phyloP scores from a whole-genome alignment of 2,329 filamentous ascomycete genomes.

The Eutypa lata region DNA sequence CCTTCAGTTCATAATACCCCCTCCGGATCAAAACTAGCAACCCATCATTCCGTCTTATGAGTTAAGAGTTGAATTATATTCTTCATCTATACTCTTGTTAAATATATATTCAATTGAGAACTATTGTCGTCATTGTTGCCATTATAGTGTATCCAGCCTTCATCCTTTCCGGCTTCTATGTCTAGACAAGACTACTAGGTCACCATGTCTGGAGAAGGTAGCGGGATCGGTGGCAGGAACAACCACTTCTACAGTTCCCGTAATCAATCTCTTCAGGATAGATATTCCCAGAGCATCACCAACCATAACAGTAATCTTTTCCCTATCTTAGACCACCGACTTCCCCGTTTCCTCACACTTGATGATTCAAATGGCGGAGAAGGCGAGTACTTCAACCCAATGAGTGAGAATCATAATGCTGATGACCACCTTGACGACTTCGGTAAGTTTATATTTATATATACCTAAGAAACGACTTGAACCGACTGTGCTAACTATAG shows the following conservation, averaged over 20 bases:
- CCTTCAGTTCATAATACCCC: no score
- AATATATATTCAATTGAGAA: no score
- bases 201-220: slow-evolving; percentile 19
- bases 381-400: slow-evolving; percentile 1
- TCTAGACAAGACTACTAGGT: no score
- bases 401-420: slow-evolving; percentile 1
- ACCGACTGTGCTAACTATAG: not conserved
- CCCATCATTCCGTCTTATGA: no score
- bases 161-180: no score
- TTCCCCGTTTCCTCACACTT: slow-evolving; percentile 5
- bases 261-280: slow-evolving; percentile 15
- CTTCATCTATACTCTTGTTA: no score
- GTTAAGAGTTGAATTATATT: no score
- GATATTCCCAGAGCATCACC: slow-evolving; percentile 27
- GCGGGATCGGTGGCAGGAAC: slow-evolving; percentile 3
- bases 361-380: not conserved
- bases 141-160: not conserved
- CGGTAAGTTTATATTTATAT: slow-evolving; percentile 16
- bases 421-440: slow-evolving; percentile 23
- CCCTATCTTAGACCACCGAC: slow-evolving; percentile 7
- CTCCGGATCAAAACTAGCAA: no score
- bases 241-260: slow-evolving; percentile 16
- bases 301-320: slow-evolving; percentile 22
- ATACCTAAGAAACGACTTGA: not conserved
- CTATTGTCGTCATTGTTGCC: not conserved